phyloP scores from a whole-genome alignment of 2,329 filamentous ascomycete genomes.

The Venturia oleaginea region DNA sequence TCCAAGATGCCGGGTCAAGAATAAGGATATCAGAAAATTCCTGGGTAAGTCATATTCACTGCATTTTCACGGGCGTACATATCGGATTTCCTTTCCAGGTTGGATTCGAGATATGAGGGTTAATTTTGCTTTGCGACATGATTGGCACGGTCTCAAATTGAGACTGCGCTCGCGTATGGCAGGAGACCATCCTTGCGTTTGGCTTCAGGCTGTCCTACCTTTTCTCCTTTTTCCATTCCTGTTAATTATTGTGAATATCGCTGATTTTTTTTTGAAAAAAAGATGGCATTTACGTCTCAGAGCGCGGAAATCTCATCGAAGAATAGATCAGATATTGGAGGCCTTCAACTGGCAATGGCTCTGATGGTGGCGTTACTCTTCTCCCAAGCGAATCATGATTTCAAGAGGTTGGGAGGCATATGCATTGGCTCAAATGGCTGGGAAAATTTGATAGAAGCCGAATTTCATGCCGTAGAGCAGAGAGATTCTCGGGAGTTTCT shows the following conservation, averaged over 20 bases:
- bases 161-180: too few species aligned
- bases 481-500: background rate
- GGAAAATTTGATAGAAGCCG: background rate
- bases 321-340: conserved; percentile 29
- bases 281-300: conserved; percentile 99
- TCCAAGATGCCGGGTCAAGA: conserved; percentile 89
- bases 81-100: too few species aligned
- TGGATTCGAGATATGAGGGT: too few species aligned
- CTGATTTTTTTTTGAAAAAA: conserved; percentile 59
- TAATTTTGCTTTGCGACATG: too few species aligned
- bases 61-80: background rate
- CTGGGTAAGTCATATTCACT: conserved; percentile 18
- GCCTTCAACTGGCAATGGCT: background rate
- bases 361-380: background rate
- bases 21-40: conserved; percentile 99
- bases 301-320: conserved; percentile 90
- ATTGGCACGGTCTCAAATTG: too few species aligned
- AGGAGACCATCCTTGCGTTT: too few species aligned
- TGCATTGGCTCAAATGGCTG: conserved; percentile 5
- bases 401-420: background rate
- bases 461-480: background rate
- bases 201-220: too few species aligned
- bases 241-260: background rate
- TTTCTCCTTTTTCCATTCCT: too few species aligned
- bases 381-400: background rate